Evolutionary conservation across 768 basidiomycete species (phyloP).

Genomic region (Lepiota venenata): DNA sequence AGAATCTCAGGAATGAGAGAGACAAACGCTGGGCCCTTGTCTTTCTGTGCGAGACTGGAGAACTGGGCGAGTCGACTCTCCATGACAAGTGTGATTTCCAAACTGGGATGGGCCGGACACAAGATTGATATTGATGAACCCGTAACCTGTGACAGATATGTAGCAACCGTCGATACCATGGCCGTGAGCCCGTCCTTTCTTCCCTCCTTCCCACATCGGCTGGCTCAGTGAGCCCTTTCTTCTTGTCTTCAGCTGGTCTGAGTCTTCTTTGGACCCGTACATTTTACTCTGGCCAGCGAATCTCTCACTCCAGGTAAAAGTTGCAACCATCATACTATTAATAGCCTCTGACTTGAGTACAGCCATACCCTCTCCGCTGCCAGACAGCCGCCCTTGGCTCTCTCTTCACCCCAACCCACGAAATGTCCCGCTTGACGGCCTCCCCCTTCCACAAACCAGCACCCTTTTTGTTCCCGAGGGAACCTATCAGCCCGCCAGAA

Average conservation of each 20-base stretch:
- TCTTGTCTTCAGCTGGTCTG: not conserved
- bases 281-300: not conserved
- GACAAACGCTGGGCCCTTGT: constrained; percentile 76
- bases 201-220: not conserved
- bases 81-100: constrained; percentile 35
- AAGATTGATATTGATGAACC: not conserved
- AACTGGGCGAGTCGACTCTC: constrained; percentile 64
- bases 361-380: constrained; percentile 1
- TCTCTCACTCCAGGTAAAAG: not conserved
- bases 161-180: not conserved
- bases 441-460: constrained; percentile 43
- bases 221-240: constrained; percentile 6
- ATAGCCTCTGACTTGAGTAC: constrained; percentile 2
- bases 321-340: constrained; percentile 7
- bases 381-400: not conserved
- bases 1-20: constrained; percentile 66
- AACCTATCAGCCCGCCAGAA: constrained; percentile 39
- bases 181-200: not conserved
- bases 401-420: not conserved
- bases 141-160: not conserved
- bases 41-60: constrained; percentile 70
- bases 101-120: constrained; percentile 7
- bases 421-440: constrained; percentile 41
- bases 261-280: not conserved
- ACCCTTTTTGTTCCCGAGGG: constrained; percentile 41